phyloP scores from a whole-genome alignment of 2,329 filamentous ascomycete species.

The Zalaria obscura region DNA sequence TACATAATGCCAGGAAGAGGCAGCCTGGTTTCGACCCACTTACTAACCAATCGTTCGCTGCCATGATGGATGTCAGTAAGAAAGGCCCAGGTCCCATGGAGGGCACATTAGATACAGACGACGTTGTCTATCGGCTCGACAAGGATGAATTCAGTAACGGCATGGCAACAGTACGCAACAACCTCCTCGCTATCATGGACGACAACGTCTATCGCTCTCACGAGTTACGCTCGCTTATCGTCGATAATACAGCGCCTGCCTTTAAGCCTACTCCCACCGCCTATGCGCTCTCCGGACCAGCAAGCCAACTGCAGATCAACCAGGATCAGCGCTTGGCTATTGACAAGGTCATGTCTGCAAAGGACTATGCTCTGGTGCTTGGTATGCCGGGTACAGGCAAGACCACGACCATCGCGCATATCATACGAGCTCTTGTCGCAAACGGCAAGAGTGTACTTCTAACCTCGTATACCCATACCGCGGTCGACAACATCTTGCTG shows the following conservation, averaged over 20 bases:
- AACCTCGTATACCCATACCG: constrained; percentile 93
- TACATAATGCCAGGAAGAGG: constrained; percentile 73
- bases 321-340: constrained; percentile 77
- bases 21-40: constrained; percentile 60
- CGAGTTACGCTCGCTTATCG: constrained; percentile 63
- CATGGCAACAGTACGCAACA: constrained; percentile 89
- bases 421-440: constrained; percentile 76
- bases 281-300: constrained; percentile 42
- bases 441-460: constrained; percentile 87
- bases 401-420: constrained; percentile 94
- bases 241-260: constrained; percentile 58
- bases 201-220: constrained; percentile 56
- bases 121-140: constrained; percentile 63
- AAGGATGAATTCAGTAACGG: constrained; percentile 98
- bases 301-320: constrained; percentile 56
- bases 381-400: constrained; percentile 98
- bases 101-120: constrained; percentile 6
- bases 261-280: constrained; percentile 57
- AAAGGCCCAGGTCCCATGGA: constrained; percentile 23
- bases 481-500: constrained; percentile 92
- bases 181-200: constrained; percentile 84
- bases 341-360: constrained; percentile 86
- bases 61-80: constrained; percentile 73
- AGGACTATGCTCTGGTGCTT: constrained; percentile 91
- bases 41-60: constrained; percentile 72